phyloP scores from a whole-genome alignment of 1,139 yeast genomes.

The Pneumocystis sp. region DNA sequence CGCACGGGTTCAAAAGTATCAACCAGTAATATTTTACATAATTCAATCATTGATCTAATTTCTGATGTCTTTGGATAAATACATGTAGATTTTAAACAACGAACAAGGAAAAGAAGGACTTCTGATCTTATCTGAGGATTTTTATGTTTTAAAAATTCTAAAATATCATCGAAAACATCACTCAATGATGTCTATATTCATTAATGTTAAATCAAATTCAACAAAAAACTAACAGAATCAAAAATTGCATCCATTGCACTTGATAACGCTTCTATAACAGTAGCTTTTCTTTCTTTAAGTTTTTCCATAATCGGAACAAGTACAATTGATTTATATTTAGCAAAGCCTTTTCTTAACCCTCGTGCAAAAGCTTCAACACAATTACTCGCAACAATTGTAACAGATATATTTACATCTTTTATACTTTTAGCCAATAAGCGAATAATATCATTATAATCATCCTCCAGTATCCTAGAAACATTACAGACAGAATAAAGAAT shows the following conservation, averaged over 20 bases:
- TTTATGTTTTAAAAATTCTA: conserved; percentile 52
- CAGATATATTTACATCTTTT: conserved; percentile 83
- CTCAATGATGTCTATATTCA: conserved; percentile 31
- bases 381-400: conserved; percentile 66
- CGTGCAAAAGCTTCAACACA: conserved; percentile 48
- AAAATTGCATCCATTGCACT: conserved; percentile 55
- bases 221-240: conserved; percentile 16
- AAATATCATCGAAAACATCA: conserved; percentile 47
- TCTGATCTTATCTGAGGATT: conserved; percentile 75
- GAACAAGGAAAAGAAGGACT: conserved; percentile 45
- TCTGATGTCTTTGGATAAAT: conserved; percentile 39
- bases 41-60: conserved; percentile 41
- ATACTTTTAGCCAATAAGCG: conserved; percentile 54
- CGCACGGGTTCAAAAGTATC: conserved; percentile 84
- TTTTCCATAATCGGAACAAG: conserved; percentile 60
- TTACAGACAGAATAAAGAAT: conserved; percentile 41
- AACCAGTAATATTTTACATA: conserved; percentile 44
- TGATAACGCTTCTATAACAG: conserved; percentile 56
- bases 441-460: conserved; percentile 54
- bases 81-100: conserved; percentile 44
- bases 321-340: conserved; percentile 39
- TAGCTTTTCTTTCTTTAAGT: conserved; percentile 72
- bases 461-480: conserved; percentile 33
- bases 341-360: conserved; percentile 47
- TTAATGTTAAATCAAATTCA: not conserved